Evolutionary conservation across 345 rosid genomes (phyloP).

Genomic region (Eucalyptus grandis): DNA sequence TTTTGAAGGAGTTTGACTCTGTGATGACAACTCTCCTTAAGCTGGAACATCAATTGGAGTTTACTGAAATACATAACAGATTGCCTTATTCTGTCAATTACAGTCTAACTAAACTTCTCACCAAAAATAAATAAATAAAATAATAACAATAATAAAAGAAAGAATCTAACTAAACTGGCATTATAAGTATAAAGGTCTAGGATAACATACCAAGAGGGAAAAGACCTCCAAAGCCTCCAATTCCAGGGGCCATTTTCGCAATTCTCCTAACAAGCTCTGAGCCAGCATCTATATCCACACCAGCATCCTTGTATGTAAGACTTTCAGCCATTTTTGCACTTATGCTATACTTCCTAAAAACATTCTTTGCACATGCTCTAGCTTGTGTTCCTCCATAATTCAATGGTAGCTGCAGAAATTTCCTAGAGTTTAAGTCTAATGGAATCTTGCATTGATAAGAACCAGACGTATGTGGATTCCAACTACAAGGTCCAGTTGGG

Average conservation of each 20-base stretch:
- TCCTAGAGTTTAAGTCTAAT: neutral
- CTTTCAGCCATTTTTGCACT: slow-evolving; percentile 1
- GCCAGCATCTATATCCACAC: slow-evolving; percentile 96
- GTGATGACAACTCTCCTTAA: neutral
- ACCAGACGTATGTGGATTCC: neutral
- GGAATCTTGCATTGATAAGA: neutral
- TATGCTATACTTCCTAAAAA: neutral
- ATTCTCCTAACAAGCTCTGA: slow-evolving; percentile 77
- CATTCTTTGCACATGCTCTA: neutral
- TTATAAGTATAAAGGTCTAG: neutral
- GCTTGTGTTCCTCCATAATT: neutral
- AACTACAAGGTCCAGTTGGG: neutral
- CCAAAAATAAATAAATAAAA: neutral
- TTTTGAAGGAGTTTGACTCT: neutral
- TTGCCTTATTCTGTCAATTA: neutral
- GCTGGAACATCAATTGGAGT: neutral
- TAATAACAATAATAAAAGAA: too few species aligned
- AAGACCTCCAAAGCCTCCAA: slow-evolving; percentile 93
- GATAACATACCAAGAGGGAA: slow-evolving; percentile 58
- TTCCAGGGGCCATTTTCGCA: slow-evolving; percentile 86
- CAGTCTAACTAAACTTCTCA: neutral
- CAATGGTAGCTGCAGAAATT: neutral
- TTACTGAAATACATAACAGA: neutral
- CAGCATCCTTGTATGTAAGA: slow-evolving; percentile 74
- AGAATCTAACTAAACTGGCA: neutral